Base-by-base conservation (phyloP, 257 asterid species). In the Thymus quinquecostatus region DNA sequence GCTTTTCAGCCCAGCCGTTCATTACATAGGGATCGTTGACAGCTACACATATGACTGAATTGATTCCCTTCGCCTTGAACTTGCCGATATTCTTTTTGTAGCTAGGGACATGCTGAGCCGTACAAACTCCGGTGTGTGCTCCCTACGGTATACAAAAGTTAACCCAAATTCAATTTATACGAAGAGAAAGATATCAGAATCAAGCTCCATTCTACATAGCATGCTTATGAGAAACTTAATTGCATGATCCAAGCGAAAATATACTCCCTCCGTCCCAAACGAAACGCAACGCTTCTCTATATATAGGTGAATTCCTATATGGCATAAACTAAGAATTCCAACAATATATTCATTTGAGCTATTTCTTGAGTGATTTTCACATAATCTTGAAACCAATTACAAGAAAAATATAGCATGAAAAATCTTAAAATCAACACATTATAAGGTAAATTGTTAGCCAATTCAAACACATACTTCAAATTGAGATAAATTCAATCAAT, bases 1-100 rank as follows among this genome's bases (percentile, higher is more conserved):
- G 85, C 44, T 89, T 91, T 70, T 91, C 98, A 6, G 97, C 97
- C 99, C 99, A 94, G 57, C 93, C 99, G 60, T 89, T 91, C 72
- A 94, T 48, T 6, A 71, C 84, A 70, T 89, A 94, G 8, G 99
- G 99, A 79, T 91, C 98, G 75, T 94, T 94, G 69, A 94, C 86
- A 77, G 99, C 83, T 14, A 94, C 92, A 74, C 99, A 94, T 72
- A 94, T 83, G 69, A 94, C 97, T 2, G 98, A 84, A 79, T 94
- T 96, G 50, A 94, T 73, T 57, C 99, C 99, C 75, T 91, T 94
- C 43, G 82, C 87, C 89, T 88, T 94, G 79, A 91, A 88, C 80
- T 91, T 85, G 75, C 84, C 88, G 14, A 89, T 71, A 78, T 86
- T 91, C 59, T 75, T 81, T 82, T 88, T 91, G 96, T 86, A 94